Evolutionary conservation across 2,329 filamentous ascomycete genomes (phyloP), one percentile per base, ranked within the genome.

Genomic region (Scytalidium lignicola): DNA sequence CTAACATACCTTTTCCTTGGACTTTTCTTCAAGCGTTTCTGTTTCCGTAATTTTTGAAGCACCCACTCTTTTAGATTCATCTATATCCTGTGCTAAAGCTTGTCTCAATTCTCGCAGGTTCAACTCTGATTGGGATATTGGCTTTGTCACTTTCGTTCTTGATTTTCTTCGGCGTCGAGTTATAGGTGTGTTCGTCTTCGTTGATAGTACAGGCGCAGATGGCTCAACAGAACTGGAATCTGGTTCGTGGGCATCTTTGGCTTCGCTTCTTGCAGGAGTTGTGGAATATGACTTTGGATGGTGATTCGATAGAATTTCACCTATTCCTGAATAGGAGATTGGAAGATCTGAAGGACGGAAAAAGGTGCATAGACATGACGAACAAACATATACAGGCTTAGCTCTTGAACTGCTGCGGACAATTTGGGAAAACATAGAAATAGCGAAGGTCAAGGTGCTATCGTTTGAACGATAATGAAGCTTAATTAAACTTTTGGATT

Each of bases 401-500:
- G 49, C 41, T 41, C 47, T 57, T 43, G 51, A 50, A 19, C 50
- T 51, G 29, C 54, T 50, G 32, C 58, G 58, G 29, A 57, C 53
- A 19, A 60, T 18, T 53, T 54, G 54, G n/a, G 54, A 43, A 37
- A 60, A 57, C 60, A 62, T 62, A 41, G 28, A 21, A 37, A 37
- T 13, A n/a, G 15, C 32, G 7, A 17, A 37, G 32, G 23, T 26
- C 23, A 5, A 5, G 6, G 23, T 26, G 10, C 10, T 26, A 26
- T 26, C 23, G 10, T 6, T 26, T 26, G 23, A 26, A 10, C 23
- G 23, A 26, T 10, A 10, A 26, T 26, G 10, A 26, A 26, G 23
- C 10, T 26, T 10, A 10, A 42, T 26, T 10, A 10, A 42, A 19
- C 18, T 18, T 42, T 42, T 21, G 19, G 41, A 42, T 42, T 42